These are phyloP conservation scores for Mucor circinelloides DNA, from an alignment of 371 early-diverging fungal genomes.

Conservation along the genomic window DNA sequence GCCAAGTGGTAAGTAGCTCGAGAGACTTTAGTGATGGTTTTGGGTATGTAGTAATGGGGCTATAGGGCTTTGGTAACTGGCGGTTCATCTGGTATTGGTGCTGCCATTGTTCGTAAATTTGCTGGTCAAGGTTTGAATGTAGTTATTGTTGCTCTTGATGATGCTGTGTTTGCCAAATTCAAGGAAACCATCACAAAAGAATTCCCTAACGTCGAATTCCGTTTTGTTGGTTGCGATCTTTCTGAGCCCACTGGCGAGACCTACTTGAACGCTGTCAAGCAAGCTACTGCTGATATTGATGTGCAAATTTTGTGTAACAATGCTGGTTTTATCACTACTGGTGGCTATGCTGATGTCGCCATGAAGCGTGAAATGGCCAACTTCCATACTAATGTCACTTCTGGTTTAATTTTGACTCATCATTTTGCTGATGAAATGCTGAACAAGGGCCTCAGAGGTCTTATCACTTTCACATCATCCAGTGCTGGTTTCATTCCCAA, in stretches of 20 bases:
- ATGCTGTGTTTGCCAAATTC: slow-evolving; percentile 41
- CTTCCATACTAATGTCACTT: slow-evolving; percentile 59
- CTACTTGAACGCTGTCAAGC: slow-evolving; percentile 49
- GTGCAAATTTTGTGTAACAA: slow-evolving; percentile 66
- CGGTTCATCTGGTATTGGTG: slow-evolving; percentile 68
- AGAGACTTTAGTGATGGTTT: not conserved
- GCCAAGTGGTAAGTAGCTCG: slow-evolving; percentile 54
- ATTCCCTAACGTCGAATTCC: slow-evolving; percentile 52
- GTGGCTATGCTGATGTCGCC: slow-evolving; percentile 53
- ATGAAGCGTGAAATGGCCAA: slow-evolving; percentile 51
- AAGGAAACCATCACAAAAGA: slow-evolving; percentile 42
- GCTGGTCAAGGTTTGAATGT: slow-evolving; percentile 61
- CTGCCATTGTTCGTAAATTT: slow-evolving; percentile 57
- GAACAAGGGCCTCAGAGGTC: slow-evolving; percentile 41
- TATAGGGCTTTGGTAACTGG: slow-evolving; percentile 58
- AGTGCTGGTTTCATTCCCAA: slow-evolving; percentile 62
- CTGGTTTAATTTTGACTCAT: slow-evolving; percentile 52
- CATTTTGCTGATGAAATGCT: slow-evolving; percentile 56
- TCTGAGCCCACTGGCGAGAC: slow-evolving; percentile 36
- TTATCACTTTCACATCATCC: slow-evolving; percentile 63
- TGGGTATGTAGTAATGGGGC: not conserved
- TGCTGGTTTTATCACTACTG: slow-evolving; percentile 66
- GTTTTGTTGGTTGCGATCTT: slow-evolving; percentile 59
- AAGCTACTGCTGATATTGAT: slow-evolving; percentile 50
- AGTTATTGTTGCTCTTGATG: slow-evolving; percentile 62